A percentile compares a stretch with the other conserved stretches of the same genome.
Conservation (phyloP, 2,329 filamentous ascomycete species). For the Venturia oleaginea region DNA sequence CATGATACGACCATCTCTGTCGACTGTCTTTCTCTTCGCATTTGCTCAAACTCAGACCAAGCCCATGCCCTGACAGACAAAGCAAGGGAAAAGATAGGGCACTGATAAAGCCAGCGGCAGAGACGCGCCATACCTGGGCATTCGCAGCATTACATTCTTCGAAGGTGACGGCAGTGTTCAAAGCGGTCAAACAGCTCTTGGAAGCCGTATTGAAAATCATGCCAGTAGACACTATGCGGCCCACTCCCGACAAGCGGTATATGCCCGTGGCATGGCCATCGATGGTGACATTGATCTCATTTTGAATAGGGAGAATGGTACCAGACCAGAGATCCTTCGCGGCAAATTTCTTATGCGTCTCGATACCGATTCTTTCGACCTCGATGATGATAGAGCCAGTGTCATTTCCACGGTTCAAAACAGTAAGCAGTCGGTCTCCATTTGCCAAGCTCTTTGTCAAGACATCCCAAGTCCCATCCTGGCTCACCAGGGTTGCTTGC, state of each 20-base stretch:
- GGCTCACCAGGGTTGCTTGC: constrained; percentile 40
- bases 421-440: constrained; percentile 38
- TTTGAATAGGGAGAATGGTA: constrained; percentile 19
- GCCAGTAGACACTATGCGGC: constrained; percentile 34
- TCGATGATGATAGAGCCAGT: constrained; percentile 25
- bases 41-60: constrained; percentile 15
- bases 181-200: constrained; percentile 34
- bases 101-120: constrained; percentile 27
- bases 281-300: constrained; percentile 23
- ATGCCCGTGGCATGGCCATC: constrained; percentile 34
- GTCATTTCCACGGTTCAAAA: constrained; percentile 35
- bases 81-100: constrained; percentile 27
- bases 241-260: constrained; percentile 30
- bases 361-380: constrained; percentile 30
- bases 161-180: constrained; percentile 24
- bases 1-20: constrained; percentile 36
- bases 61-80: constrained; percentile 25
- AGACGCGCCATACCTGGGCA: constrained; percentile 36
- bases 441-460: constrained; percentile 39
- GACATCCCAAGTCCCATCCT: constrained; percentile 36
- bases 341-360: constrained; percentile 22
- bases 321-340: constrained; percentile 39
- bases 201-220: constrained; percentile 43
- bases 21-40: constrained; percentile 18
- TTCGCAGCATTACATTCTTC: constrained; percentile 30